Evolutionary conservation across 1,284 basidiomycete genomes (phyloP).

Genomic region (Caloboletus inedulis): DNA sequence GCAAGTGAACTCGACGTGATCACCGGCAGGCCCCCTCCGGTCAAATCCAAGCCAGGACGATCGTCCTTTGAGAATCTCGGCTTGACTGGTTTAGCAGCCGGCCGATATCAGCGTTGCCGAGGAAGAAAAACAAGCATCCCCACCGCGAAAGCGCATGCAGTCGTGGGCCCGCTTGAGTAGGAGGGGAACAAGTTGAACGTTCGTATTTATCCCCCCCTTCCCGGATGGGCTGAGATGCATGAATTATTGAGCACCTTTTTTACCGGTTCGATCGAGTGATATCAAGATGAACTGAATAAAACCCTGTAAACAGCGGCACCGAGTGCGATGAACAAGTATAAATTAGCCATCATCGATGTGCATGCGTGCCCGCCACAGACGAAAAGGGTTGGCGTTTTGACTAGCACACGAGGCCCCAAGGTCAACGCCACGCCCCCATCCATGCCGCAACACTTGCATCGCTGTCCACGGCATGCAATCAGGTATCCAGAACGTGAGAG

Average conservation of each 20-base stretch:
- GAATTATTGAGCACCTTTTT: not conserved
- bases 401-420: not conserved
- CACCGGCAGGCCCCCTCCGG: no score
- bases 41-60: not conserved
- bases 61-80: no score
- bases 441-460: not conserved
- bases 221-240: not conserved
- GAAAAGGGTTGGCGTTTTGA: not conserved
- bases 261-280: not conserved
- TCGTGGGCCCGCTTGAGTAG: not conserved
- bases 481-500: not conserved
- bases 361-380: slow-evolving; percentile 1
- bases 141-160: not conserved
- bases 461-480: not conserved
- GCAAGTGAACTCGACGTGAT: not conserved
- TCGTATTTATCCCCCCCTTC: not conserved
- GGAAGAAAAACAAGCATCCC: not conserved
- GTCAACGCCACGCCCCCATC: not conserved
- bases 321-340: not conserved
- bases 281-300: slow-evolving; percentile 1
- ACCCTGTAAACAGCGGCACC: not conserved
- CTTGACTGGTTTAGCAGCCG: not conserved
- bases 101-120: not conserved
- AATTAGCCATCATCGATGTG: slow-evolving; percentile 1
- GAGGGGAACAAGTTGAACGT: no score